Base-by-base conservation (phyloP, 2,329 filamentous ascomycete species). In the Rutstroemia sydowiana region DNA sequence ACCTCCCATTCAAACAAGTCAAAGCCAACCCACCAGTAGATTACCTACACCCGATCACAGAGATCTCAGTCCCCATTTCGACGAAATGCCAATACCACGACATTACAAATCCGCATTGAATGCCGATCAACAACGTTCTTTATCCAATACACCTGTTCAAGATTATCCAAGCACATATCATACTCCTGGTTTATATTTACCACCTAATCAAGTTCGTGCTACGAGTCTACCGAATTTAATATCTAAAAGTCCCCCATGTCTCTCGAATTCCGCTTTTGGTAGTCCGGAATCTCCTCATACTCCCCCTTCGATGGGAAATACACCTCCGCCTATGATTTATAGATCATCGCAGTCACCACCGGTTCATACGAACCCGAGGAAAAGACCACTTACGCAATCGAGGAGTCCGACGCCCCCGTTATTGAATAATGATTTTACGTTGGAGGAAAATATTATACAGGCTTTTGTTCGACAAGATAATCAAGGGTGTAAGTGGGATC, bases 361-460 rank as follows among this genome's bases (percentile, higher is more conserved):
- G 5, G 18, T 36, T 13, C 45, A 42, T 5, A 34, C 23, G 0
- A 34, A 41, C 14, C 56, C 41, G 31, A 48, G 49, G 6, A 60
- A 61, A 40, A 52, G 59, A 5, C 53, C 59, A 23, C 48, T 60
- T 11, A 50, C n/a, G n/a, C n/a, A 48, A n/a, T 58, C 57, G 16
- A 51, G 54, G 46, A 56, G 53, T 39, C 55, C 56, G 16, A 51
- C 48, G 20, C 41, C 40, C n/a, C 55, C 59, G 23, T 41, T 55
- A 5, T 55, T 63, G 7, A 56, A 62, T 43, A 61, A 59, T 28
- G 59, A 65, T 32, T 41, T 59, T 8, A 46, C 45, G 5, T 58
- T 65, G 23, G 63, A 65, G 55, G 61, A 65, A 37, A 55, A 55
- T 16, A 53, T 65, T 10, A 60, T 65, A 18, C 62, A 62, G 39